phyloP scores from a whole-genome alignment of 257 asterid genomes.

The Scutellaria barbata region DNA sequence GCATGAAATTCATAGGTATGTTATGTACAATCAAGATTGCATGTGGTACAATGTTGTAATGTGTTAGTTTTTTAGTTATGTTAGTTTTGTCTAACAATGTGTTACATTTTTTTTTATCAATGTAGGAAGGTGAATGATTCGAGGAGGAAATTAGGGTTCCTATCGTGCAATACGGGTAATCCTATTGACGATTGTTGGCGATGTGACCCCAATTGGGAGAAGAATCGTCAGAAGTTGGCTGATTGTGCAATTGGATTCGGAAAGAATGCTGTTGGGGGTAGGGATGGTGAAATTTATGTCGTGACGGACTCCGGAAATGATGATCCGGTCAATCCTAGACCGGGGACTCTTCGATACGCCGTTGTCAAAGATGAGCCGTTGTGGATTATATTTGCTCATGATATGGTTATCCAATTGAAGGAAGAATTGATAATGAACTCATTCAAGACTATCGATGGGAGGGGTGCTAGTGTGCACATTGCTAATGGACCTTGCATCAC shows the following conservation, averaged over 20 bases:
- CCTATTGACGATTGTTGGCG: slow-evolving; percentile 92
- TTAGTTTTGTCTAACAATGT: not conserved
- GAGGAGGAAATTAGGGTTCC: slow-evolving; percentile 64
- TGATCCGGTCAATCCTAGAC: slow-evolving; percentile 59
- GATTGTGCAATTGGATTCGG: slow-evolving; percentile 86
- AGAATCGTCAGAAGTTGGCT: slow-evolving; percentile 65
- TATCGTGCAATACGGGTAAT: slow-evolving; percentile 77
- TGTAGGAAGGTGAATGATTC: slow-evolving; percentile 70
- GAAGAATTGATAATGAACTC: slow-evolving; percentile 88
- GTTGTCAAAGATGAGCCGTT: slow-evolving; percentile 71
- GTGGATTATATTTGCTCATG: slow-evolving; percentile 79
- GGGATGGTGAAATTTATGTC: slow-evolving; percentile 62
- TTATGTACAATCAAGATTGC: not conserved
- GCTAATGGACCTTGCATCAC: slow-evolving; percentile 88
- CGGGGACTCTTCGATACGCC: slow-evolving; percentile 75
- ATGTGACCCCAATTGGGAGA: slow-evolving; percentile 73
- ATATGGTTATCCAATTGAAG: slow-evolving; percentile 75
- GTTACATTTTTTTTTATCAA: slow-evolving; percentile 14
- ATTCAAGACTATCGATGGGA: slow-evolving; percentile 78
- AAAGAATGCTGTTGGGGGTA: slow-evolving; percentile 72
- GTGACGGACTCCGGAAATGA: slow-evolving; percentile 65
- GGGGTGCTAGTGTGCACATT: slow-evolving; percentile 83
- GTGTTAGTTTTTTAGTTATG: not conserved
- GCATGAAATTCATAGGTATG: slow-evolving; percentile 72
- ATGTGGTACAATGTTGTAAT: not conserved